Conservation (phyloP, 2,329 filamentous ascomycete species). For the Aureobasidium leucospermi region DNA sequence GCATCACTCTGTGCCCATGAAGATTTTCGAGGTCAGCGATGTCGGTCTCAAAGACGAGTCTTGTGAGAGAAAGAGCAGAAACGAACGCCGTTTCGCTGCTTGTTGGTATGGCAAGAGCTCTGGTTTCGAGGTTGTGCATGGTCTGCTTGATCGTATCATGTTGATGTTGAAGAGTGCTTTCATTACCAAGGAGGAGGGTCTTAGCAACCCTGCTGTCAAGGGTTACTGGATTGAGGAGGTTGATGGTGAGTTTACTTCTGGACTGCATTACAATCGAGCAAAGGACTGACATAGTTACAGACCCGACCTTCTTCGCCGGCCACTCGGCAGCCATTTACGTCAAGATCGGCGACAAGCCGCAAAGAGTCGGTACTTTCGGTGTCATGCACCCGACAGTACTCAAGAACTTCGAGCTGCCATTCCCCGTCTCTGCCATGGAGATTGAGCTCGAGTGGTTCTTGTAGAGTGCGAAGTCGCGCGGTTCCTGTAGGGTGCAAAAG, state of each 20-base stretch:
- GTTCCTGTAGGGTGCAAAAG: not conserved
- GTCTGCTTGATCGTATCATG: conserved; percentile 84
- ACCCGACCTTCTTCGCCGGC: conserved; percentile 85
- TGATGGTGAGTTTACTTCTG: conserved; percentile 48
- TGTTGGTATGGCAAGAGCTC: conserved; percentile 91
- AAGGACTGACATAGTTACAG: too few relatives aligned
- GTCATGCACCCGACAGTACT: conserved; percentile 89
- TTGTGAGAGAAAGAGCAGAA: conserved; percentile 77
- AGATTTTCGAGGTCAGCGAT: conserved; percentile 86
- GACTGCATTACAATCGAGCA: not conserved
- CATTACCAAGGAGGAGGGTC: conserved; percentile 65
- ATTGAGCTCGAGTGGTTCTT: conserved; percentile 13
- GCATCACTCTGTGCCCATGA: conserved; percentile 78
- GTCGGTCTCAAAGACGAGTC: conserved; percentile 82
- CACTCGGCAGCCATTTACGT: conserved; percentile 81
- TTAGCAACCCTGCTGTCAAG: conserved; percentile 45
- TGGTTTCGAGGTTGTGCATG: conserved; percentile 94
- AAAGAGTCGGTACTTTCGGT: conserved; percentile 80
- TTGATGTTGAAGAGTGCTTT: conserved; percentile 83
- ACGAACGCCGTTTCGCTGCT: conserved; percentile 93
- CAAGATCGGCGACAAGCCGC: conserved; percentile 61
- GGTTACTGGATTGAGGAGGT: conserved; percentile 91
- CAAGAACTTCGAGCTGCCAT: conserved; percentile 87
- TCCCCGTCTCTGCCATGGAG: conserved; percentile 70
- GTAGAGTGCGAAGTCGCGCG: not conserved